These are phyloP conservation scores for Withania somnifera DNA, from an alignment of 305 asterid genomes.

Conservation along the genomic window DNA sequence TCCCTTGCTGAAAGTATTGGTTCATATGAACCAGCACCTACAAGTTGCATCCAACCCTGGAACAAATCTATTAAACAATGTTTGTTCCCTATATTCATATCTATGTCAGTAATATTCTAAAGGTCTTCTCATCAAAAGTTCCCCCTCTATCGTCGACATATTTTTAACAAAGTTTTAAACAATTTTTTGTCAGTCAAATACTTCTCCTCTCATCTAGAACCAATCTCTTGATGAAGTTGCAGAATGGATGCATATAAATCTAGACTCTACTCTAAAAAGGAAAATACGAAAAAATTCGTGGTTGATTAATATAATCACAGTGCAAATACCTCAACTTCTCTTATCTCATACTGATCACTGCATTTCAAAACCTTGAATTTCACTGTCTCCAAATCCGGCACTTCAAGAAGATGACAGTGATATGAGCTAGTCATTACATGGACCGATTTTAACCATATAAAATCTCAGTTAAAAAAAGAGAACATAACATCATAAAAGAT, in stretches of 20 bases:
- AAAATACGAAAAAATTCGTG: neutral
- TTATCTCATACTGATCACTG: conserved; percentile 52
- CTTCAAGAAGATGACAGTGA: conserved; percentile 18
- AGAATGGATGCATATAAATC: neutral
- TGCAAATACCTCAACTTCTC: conserved; percentile 62
- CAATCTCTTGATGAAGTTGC: neutral
- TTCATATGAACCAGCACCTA: too few relatives aligned
- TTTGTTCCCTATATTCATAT: neutral
- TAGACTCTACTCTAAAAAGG: neutral
- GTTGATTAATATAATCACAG: neutral
- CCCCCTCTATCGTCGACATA: neutral
- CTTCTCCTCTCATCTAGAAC: neutral
- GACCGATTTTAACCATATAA: neutral
- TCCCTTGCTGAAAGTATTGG: too few relatives aligned
- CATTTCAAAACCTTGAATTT: conserved; percentile 59
- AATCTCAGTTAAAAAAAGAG: neutral
- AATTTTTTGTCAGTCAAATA: neutral
- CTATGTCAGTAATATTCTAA: neutral
- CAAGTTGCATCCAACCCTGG: too few relatives aligned
- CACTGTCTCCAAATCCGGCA: conserved; percentile 75
- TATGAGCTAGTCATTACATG: neutral
- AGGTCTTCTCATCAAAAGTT: neutral
- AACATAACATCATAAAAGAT: neutral
- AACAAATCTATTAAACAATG: neutral
- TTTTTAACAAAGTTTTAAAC: neutral